Base-by-base conservation (phyloP, 495 filamentous ascomycete genomes). In the Poronia punctata region DNA sequence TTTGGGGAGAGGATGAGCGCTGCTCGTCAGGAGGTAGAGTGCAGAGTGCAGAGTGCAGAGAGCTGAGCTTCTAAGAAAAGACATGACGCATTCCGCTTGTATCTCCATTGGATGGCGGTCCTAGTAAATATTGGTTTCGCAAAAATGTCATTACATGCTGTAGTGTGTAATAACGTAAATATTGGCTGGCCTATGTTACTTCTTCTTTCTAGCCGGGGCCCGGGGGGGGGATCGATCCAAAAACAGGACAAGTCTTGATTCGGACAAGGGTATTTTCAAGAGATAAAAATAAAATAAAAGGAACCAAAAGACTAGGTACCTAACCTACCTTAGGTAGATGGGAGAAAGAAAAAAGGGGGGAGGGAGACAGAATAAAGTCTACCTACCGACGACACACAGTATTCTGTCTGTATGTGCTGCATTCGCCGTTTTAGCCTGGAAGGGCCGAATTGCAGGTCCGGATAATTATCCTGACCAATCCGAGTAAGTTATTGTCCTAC, bases 401-500 rank as follows among this genome's bases (percentile, higher is more conserved):
- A n/a, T n/a, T n/a, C n/a, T n/a, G n/a, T n/a, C n/a, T n/a, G n/a
- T n/a, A n/a, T n/a, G n/a, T 50, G 50, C 51, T 53, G 46, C 50
- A 48, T 52, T n/a, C 31, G 29, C 48, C 36, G 44, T 48, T 41
- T 60, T 60, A 60, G 56, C 48, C 56, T 60, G 34, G 53, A 57
- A 49, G 46, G 46, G 40, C 46, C 46, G 42, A 48, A 42, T 39
- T n/a, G 22, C 22, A 35, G 21, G 34, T 41, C 45, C 31, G 38
- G 50, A 49, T 49, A 36, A 56, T 57, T 60, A 52, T 47, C 52
- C 56, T 43, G 46, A 25, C 56, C 56, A 60, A 57, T 60, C 56
- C 35, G n/a, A n/a, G n/a, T n/a, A n/a, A n/a, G n/a, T n/a, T n/a
- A n/a, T n/a, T n/a, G n/a, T n/a, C n/a, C n/a, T n/a, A n/a, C n/a